phyloP scores from a whole-genome alignment of 352 stramenopile species.

The Globisporangium perplexum region DNA sequence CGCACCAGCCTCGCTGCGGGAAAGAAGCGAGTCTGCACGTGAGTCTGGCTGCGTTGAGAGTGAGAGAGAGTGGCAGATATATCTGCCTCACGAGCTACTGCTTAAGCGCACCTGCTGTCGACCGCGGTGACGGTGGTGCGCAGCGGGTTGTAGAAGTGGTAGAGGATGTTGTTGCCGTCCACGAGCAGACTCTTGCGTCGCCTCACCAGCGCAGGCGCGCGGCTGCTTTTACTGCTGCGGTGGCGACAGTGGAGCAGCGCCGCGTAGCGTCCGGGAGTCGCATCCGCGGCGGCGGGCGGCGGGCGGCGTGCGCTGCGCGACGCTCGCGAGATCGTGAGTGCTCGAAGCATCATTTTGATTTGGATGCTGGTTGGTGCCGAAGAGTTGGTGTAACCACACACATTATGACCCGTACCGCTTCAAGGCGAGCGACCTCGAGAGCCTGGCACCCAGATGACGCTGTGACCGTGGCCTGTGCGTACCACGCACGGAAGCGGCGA shows the following conservation, averaged over 20 bases:
- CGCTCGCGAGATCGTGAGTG: too few relatives aligned
- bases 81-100: not conserved
- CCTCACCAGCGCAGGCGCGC: not conserved
- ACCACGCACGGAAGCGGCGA: too few relatives aligned
- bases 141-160: conserved; percentile 53
- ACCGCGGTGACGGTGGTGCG: conserved; percentile 6
- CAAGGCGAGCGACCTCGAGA: too few relatives aligned
- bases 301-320: not conserved
- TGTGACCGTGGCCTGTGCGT: too few relatives aligned
- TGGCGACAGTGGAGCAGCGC: not conserved
- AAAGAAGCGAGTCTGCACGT: not conserved
- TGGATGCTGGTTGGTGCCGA: too few relatives aligned
- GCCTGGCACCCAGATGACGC: too few relatives aligned
- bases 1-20: conserved; percentile 23
- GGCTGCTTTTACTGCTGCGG: not conserved
- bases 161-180: conserved; percentile 60
- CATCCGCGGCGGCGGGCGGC: not conserved
- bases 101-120: conserved; percentile 21
- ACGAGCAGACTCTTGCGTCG: conserved; percentile 33
- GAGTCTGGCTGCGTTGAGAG: not conserved
- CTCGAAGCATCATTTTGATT: too few relatives aligned
- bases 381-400: too few relatives aligned
- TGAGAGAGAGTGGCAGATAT: too few relatives aligned
- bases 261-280: not conserved
- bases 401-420: too few relatives aligned